Percentiles rank a stretch among this genome's conserved stretches.
These are phyloP conservation scores for Carnegiea gigantea DNA, from an alignment of 179 eudicot species.

Conservation along the genomic window DNA sequence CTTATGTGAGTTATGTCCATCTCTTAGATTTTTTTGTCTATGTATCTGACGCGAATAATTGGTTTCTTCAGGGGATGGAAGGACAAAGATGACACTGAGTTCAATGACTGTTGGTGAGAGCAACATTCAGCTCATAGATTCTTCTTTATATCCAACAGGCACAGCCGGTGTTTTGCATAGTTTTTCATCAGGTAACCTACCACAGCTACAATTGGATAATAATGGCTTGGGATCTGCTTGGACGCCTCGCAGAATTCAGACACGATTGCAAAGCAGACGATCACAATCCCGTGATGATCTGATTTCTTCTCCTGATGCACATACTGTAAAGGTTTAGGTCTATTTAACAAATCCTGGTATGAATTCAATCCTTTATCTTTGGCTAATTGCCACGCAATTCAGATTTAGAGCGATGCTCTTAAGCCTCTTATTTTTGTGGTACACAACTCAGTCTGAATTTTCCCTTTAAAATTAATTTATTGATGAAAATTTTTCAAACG, in stretches of 20 bases:
- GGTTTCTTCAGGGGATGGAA: constrained; percentile 64
- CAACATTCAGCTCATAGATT: constrained; percentile 64
- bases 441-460: neutral
- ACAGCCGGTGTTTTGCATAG: constrained; percentile 78
- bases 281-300: constrained; percentile 97
- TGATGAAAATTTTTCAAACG: too few species aligned
- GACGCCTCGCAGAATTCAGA: constrained; percentile 77
- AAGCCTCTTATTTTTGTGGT: neutral
- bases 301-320: constrained; percentile 63
- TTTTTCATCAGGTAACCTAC: constrained; percentile 82
- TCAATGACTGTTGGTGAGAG: constrained; percentile 59
- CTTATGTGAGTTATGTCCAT: neutral
- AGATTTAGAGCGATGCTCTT: neutral
- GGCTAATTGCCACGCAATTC: neutral
- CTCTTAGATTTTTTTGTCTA: neutral
- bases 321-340: constrained; percentile 50
- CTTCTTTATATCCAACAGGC: constrained; percentile 51
- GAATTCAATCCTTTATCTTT: constrained; percentile 4
- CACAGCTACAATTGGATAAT: constrained; percentile 79
- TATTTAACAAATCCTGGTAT: constrained; percentile 30
- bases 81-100: constrained; percentile 78
- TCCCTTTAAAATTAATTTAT: too few species aligned
- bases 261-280: constrained; percentile 87
- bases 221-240: constrained; percentile 52
- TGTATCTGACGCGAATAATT: constrained; percentile 6